phyloP scores from a whole-genome alignment of 805 yeast species.

The Teunomyces barrocoloradensis region DNA sequence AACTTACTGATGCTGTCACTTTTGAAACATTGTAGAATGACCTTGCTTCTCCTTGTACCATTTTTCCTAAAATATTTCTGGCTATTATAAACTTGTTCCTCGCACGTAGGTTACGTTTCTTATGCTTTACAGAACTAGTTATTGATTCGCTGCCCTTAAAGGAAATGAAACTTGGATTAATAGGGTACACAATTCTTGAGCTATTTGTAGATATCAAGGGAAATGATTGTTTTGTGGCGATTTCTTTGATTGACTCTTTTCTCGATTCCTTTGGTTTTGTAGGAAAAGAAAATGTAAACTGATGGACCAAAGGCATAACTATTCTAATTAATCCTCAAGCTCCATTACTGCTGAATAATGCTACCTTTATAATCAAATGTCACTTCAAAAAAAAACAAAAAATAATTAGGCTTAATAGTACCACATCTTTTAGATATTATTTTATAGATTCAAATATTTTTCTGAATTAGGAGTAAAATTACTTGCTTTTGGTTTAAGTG shows the following conservation, averaged over 20 bases:
- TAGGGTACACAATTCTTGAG: background rate
- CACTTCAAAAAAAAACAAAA: background rate
- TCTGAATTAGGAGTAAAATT: background rate
- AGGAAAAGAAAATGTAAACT: background rate
- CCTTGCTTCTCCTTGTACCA: constrained; percentile 8
- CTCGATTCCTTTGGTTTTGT: background rate
- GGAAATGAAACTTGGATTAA: background rate
- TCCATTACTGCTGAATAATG: background rate
- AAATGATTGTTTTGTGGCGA: background rate
- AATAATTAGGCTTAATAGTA: background rate
- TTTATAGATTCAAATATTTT: background rate
- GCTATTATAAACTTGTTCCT: constrained; percentile 21
- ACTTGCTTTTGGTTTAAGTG: constrained; percentile 37
- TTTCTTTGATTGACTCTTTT: background rate
- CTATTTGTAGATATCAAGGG: constrained; percentile 1
- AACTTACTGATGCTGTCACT: constrained; percentile 8
- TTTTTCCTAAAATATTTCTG: constrained; percentile 14
- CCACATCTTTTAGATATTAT: background rate
- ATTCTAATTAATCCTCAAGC: background rate
- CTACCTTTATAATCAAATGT: background rate
- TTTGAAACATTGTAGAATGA: constrained; percentile 12
- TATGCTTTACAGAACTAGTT: background rate
- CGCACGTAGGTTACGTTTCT: constrained; percentile 5
- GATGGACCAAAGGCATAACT: background rate
- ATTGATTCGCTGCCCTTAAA: background rate